These are phyloP conservation scores for Tribonema minus DNA, from an alignment of 108 stramenopile genomes.

Conservation along the genomic window DNA sequence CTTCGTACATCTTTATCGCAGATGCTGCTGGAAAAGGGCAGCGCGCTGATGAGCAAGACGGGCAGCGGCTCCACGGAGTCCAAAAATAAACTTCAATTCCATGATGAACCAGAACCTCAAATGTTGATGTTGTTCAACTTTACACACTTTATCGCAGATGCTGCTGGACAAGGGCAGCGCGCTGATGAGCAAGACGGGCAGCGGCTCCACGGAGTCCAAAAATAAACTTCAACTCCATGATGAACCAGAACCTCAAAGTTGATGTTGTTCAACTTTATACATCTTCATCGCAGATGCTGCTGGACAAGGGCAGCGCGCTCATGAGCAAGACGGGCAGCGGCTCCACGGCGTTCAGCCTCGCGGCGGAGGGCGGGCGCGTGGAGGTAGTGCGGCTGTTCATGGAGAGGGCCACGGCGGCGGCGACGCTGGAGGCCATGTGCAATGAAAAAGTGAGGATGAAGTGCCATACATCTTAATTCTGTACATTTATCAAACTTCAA, in stretches of 20 bases:
- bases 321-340: constrained; percentile 33
- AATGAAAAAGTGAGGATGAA: too few relatives aligned
- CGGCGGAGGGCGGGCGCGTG: constrained; percentile 41
- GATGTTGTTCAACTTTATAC: neutral
- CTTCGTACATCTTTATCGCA: too few relatives aligned
- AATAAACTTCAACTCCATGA: neutral
- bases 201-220: neutral
- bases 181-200: neutral
- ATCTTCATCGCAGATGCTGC: neutral
- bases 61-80: neutral
- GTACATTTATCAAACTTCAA: too few relatives aligned
- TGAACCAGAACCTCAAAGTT: neutral
- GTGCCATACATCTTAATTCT: too few relatives aligned
- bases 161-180: neutral
- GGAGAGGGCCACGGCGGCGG: constrained; percentile 23
- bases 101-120: neutral
- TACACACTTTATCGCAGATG: too few relatives aligned
- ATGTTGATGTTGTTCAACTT: too few relatives aligned
- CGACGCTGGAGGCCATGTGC: too few relatives aligned
- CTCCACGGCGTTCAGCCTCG: constrained; percentile 35
- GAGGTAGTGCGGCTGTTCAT: constrained; percentile 42
- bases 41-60: too few relatives aligned
- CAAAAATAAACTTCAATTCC: too few relatives aligned
- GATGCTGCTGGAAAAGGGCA: neutral
- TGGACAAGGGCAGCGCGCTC: constrained; percentile 20